These are phyloP conservation scores for Malassezia equina DNA, from an alignment of 1,284 basidiomycete species.

Conservation along the genomic window DNA sequence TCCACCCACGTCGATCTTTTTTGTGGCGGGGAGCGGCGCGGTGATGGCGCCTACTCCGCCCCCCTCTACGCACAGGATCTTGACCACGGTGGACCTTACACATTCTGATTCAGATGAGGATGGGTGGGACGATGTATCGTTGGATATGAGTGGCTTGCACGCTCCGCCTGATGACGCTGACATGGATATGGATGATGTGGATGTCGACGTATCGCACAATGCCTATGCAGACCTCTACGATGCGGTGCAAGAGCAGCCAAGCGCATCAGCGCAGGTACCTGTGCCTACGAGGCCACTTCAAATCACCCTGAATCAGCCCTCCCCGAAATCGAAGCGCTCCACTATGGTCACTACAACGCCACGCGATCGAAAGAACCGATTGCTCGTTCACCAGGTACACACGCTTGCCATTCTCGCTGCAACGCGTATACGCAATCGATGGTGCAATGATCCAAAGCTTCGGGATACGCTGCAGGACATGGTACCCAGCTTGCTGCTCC, in stretches of 20 bases:
- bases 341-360: slow-evolving; percentile 29
- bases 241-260: slow-evolving; percentile 34
- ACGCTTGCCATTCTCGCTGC: slow-evolving; percentile 63
- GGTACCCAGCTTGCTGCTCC: slow-evolving; percentile 31
- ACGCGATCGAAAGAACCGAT: slow-evolving; percentile 36
- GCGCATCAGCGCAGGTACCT: not conserved
- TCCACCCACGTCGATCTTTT: not conserved
- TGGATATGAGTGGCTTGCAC: not conserved
- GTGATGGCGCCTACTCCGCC: not conserved
- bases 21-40: not conserved
- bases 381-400: slow-evolving; percentile 40
- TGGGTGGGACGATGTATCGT: not conserved
- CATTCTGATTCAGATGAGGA: not conserved
- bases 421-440: slow-evolving; percentile 66
- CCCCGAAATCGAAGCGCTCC: slow-evolving; percentile 13
- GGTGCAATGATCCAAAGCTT: slow-evolving; percentile 71
- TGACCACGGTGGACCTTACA: not conserved
- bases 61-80: not conserved
- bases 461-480: slow-evolving; percentile 51
- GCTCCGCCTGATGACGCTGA: slow-evolving; percentile 13
- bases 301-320: slow-evolving; percentile 19
- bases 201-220: slow-evolving; percentile 22
- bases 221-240: slow-evolving; percentile 20
- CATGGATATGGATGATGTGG: slow-evolving; percentile 33
- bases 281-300: slow-evolving; percentile 11